Evolutionary conservation across 1,139 yeast species (phyloP), one percentile per base, ranked within the genome.

Genomic region (Taphrina deformans): DNA sequence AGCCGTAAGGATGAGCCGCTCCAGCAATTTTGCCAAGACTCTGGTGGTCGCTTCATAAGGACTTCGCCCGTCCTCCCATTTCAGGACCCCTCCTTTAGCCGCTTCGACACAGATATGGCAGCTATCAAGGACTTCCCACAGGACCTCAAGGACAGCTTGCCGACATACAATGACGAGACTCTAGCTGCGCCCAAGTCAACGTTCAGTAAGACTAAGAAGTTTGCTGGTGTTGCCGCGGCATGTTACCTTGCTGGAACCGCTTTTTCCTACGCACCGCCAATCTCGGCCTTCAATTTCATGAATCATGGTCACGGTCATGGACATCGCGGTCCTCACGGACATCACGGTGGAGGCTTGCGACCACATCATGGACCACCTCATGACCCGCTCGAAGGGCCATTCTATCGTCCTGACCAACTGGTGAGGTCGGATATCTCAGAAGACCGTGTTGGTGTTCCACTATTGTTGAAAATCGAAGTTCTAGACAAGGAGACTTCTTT

Each of bases 21-120:
- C 29, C 55, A 51, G 55, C 55, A 51, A 21, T 21, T 51, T 51
- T 31, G 55, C 55, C 55, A 51, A 51, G 55, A 51, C 31, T 44
- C n/a, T 10, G 2, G 3, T 3, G 7, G 14, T 23, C n/a, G 27
- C 48, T 23, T 9, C 27, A 21, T 44, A 44, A 44, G 48, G 26
- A 5, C 7, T 10, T 6, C 27, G 27, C 27, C 26, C n/a, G 26
- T 23, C 48, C 44, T 14, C 16, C 18, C 44, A 38, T 38, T 38
- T 38, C 44, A 12, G 21, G 6, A 14, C 18, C 6, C 27, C 10
- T 33, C 16, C n/a, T 21, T 24, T 44, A n/a, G 27, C 27, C 14
- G 23, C n/a, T 18, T 7, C 40, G 9, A 2, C 55, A 16, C 41
- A 29, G 26, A n/a, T 12, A 51, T 33, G 41, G 12, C 44, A 12